Base-by-base conservation (phyloP, 768 basidiomycete species). In the Chalciporus piperatus region DNA sequence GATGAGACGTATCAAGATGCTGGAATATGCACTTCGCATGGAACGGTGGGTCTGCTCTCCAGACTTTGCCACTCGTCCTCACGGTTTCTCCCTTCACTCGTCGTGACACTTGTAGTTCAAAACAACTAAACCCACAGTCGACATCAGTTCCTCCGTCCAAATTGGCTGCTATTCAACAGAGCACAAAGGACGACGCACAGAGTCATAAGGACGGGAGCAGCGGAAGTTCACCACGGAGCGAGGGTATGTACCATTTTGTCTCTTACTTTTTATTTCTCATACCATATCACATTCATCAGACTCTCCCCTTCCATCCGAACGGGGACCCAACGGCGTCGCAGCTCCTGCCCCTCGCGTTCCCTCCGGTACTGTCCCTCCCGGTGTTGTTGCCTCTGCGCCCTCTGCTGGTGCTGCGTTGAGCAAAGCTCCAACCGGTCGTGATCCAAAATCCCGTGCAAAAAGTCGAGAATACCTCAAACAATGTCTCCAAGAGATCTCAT, bases 381-480 rank as follows among this genome's bases (percentile, higher is more conserved):
- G 41, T 17, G 27, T 32, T 17, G 27, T 32, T 13, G 41, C 53
- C 3, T 23, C 60, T 4, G 77, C 70, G 23, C 46, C 57, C 11
- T 75, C 77, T 1, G 62, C 75, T 12, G 61, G 68, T 44, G 75
- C 77, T 44, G 78, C 76, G 40, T 67, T 81, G 57, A 84, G 85
- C 41, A 93, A 84, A 65, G 87, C 83, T 37, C 85, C 80, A 20
- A 83, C 85, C 9, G 90, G 87, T 30, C 84, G 92, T 50, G 96
- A 98, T 71, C 93, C 93, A n/a, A 96, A 97, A 71, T 89, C 91
- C 62, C 81, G 96, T 62, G 93, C 95, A 39, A 80, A 92, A 51
- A 95, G 92, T 72, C 78, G 95, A 49, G 97, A 99, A 56, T 99
- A 98, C 69, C 80, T 99, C 60, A 99, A 98, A 72, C 96, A 99